phyloP scores from a whole-genome alignment of 768 basidiomycete genomes.

The Leucosporidium creatinivorum region DNA sequence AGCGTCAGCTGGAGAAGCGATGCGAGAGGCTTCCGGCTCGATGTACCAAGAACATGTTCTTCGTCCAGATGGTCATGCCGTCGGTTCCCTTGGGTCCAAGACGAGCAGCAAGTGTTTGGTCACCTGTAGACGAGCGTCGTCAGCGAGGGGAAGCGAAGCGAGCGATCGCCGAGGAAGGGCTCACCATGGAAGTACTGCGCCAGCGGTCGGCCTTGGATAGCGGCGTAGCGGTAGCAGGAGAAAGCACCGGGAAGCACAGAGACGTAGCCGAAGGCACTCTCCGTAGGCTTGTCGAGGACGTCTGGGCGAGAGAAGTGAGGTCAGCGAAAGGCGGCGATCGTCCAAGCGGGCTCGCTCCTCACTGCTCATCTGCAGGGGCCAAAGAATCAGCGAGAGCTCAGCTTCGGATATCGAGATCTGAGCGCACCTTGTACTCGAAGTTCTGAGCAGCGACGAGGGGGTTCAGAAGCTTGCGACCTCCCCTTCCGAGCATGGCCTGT shows the following conservation, averaged over 20 bases:
- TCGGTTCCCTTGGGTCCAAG: conserved; percentile 88
- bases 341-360: neutral
- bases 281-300: conserved; percentile 89
- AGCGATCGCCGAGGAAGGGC: conserved; percentile 30
- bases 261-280: conserved; percentile 84
- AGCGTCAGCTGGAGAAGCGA: no score
- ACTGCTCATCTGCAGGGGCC: neutral
- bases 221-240: conserved; percentile 89
- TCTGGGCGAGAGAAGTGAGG: conserved; percentile 52
- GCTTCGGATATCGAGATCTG: no score
- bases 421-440: conserved; percentile 35
- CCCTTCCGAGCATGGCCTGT: conserved; percentile 83
- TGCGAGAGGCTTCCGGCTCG: no score
- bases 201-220: conserved; percentile 75
- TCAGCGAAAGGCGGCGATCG: neutral
- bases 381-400: neutral
- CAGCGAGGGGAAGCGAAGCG: conserved; percentile 37
- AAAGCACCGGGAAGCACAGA: conserved; percentile 86
- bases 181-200: conserved; percentile 47
- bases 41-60: conserved; percentile 14
- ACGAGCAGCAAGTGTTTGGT: conserved; percentile 75
- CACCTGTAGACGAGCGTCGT: conserved; percentile 43
- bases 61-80: conserved; percentile 49
- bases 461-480: conserved; percentile 82
- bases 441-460: conserved; percentile 91